These are phyloP conservation scores for Lumnitzera littorea DNA, from an alignment of 345 rosid genomes.

Conservation along the genomic window DNA sequence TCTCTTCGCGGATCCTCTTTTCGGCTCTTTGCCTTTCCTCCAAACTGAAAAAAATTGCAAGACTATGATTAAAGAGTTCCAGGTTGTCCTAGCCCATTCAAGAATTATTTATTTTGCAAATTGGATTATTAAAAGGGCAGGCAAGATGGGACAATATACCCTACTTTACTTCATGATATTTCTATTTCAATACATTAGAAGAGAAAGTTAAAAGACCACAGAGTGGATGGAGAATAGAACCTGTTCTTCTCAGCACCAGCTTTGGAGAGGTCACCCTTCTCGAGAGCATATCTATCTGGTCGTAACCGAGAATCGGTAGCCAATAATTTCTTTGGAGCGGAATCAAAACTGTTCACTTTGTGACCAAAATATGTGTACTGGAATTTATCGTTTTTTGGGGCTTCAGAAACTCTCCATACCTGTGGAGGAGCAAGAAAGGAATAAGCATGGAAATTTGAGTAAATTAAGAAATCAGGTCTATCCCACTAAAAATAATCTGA, in stretches of 20 bases:
- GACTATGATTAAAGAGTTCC: background rate
- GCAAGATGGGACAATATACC: too few relatives aligned
- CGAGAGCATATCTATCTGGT: constrained; percentile 33
- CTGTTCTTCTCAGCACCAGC: constrained; percentile 29
- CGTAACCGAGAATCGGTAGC: constrained; percentile 31
- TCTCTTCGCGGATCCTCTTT: constrained; percentile 51
- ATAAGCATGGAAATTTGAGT: background rate
- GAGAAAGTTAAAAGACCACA: too few relatives aligned
- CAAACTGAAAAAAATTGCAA: constrained; percentile 33
- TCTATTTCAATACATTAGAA: too few relatives aligned
- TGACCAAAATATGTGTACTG: constrained; percentile 30
- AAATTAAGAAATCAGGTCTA: too few relatives aligned
- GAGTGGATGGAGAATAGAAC: constrained; percentile 8
- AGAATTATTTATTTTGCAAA: too few relatives aligned
- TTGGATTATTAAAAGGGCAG: too few relatives aligned
- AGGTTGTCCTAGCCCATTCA: too few relatives aligned
- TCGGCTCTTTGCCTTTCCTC: constrained; percentile 78
- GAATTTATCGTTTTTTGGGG: constrained; percentile 24
- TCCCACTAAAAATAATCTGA: too few relatives aligned
- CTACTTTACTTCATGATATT: too few relatives aligned
- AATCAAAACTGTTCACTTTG: constrained; percentile 29
- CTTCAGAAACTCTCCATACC: constrained; percentile 25
- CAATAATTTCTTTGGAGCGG: constrained; percentile 26
- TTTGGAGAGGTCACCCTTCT: constrained; percentile 26
- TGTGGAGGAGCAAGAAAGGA: constrained; percentile 1